Evolutionary conservation across 139 green algal species (phyloP).

Genomic region (Trebouxia sp.): DNA sequence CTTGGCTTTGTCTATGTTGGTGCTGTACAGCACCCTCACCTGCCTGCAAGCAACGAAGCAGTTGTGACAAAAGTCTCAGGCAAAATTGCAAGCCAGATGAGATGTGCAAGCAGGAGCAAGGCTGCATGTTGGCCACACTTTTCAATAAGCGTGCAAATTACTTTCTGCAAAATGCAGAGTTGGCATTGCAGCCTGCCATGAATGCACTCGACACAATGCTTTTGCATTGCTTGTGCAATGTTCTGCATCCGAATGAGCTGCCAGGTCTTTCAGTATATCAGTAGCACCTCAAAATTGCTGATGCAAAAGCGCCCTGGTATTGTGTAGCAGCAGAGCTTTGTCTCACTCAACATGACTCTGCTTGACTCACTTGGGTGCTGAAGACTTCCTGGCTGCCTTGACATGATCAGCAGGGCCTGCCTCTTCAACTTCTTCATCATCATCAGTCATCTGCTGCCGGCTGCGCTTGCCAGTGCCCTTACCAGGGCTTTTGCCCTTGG

Average conservation of each 20-base stretch:
- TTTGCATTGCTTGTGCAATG: too few species aligned
- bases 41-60: background rate
- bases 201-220: too few species aligned
- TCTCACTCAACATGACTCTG: background rate
- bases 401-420: background rate
- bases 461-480: background rate
- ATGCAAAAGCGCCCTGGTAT: background rate
- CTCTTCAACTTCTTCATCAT: background rate
- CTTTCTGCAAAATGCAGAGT: too few species aligned
- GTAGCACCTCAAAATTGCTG: too few species aligned
- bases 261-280: too few species aligned
- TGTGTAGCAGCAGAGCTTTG: background rate
- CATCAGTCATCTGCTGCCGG: background rate
- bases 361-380: background rate
- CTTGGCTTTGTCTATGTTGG: background rate
- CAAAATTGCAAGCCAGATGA: too few species aligned
- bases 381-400: background rate
- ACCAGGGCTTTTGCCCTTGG: background rate
- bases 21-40: conserved; percentile 23
- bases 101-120: too few species aligned
- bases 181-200: too few species aligned
- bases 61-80: background rate
- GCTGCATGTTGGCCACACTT: too few species aligned
- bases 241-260: too few species aligned
- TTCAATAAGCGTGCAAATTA: too few species aligned